Conservation (phyloP, 2,329 filamentous ascomycete species). For the Aspergillus pseudonomiae region DNA sequence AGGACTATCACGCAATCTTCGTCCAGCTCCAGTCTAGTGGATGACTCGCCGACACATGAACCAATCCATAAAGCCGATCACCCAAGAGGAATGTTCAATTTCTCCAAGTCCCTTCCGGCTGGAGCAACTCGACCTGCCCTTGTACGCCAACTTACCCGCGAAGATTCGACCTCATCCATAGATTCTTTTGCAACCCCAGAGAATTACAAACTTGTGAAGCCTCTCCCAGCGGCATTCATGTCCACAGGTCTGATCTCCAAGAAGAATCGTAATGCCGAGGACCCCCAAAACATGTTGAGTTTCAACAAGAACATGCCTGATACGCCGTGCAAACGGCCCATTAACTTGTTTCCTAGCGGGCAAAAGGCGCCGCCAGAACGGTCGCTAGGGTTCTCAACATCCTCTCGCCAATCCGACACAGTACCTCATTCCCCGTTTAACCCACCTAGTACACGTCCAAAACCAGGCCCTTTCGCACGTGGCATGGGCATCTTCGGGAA, state of each 20-base stretch:
- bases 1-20: constrained; percentile 85
- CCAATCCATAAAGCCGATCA: constrained; percentile 59
- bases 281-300: constrained; percentile 55
- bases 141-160: constrained; percentile 48
- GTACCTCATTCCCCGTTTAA: constrained; percentile 82
- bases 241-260: constrained; percentile 95
- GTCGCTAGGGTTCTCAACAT: constrained; percentile 62
- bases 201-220: constrained; percentile 74
- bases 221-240: constrained; percentile 82
- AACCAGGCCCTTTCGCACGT: constrained; percentile 69
- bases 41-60: constrained; percentile 70
- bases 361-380: constrained; percentile 59
- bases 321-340: constrained; percentile 90
- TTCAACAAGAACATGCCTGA: constrained; percentile 77
- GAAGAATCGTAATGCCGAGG: constrained; percentile 81
- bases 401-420: constrained; percentile 73
- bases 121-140: constrained; percentile 59
- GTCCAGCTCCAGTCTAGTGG: constrained; percentile 74
- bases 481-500: constrained; percentile 66
- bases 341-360: constrained; percentile 69
- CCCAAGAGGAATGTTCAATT: constrained; percentile 58
- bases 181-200: constrained; percentile 72
- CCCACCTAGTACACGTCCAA: constrained; percentile 61
- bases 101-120: constrained; percentile 75
- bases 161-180: constrained; percentile 52